Evolutionary conservation across 257 asterid genomes (phyloP), one percentile per base, ranked within the genome.

Genomic region (Nyctanthes arbortristis): DNA sequence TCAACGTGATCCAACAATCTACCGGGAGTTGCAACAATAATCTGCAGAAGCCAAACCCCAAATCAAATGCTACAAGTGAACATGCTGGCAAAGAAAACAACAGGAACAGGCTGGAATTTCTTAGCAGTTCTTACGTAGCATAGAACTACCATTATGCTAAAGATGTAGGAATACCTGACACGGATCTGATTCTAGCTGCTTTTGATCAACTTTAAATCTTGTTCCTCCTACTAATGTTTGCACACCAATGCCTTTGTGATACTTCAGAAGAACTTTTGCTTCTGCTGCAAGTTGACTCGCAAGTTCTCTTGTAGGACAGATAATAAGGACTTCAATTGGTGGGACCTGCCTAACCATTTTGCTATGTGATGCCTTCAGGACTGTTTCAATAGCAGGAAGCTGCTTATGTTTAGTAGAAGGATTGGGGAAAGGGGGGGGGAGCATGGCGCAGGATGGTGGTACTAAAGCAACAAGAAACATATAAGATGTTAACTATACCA

Each of bases 321-420:
- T 73, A 58, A 94, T 84, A 33, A 91, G 95, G 62, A 89, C 95
- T 65, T 76, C n/a, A n/a, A n/a, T n/a, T n/a, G n/a, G 68, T 0
- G 87, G 86, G 74, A 76, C 73, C 75, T 89, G 80, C 69, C 73
- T 84, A 69, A 30, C 65, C 61, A 30, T 76, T 39, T 52, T 63
- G 28, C 63, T 67, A 70, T 36, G 69, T 74, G 88, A 77, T 22
- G 88, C 88, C 79, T 84, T 94, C 78, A 94, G 74, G 81, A 86
- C 99, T 91, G 97, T 91, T 91, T 94, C 97, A 89, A 94, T 86
- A 84, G 97, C 99, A 82, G 99, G 99, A 81, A 94, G 96, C 99
- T 94, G 95, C 80, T 84, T 81, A 68, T 75, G 83, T 84, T 93
- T 83, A 87, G 86, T 81, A 79, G 70, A 60, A 36, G 22, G 32